A percentile compares a stretch with the other conserved stretches of the same genome.
phyloP scores from a whole-genome alignment of 108 stramenopile species.

The Cyclotella cryptica region DNA sequence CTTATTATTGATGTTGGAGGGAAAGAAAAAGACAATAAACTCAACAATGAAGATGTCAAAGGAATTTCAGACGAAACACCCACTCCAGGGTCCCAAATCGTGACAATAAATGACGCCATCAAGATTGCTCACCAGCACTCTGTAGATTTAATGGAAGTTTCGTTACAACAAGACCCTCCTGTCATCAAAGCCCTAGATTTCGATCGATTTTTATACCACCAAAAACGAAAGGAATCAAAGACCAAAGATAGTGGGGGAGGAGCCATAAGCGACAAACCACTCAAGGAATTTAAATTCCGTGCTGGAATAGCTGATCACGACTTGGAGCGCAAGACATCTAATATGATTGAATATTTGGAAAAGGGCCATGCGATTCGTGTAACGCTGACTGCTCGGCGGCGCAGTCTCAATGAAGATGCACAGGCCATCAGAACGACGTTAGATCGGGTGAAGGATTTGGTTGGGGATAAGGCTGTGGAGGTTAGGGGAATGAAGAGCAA shows the following conservation, averaged over 20 bases:
- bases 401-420: constrained; percentile 51
- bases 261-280: constrained; percentile 49
- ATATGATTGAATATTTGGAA: constrained; percentile 56
- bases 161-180: constrained; percentile 56
- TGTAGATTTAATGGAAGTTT: constrained; percentile 62
- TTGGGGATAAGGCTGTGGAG: constrained; percentile 57
- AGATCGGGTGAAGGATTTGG: constrained; percentile 54
- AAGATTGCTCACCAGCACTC: constrained; percentile 52
- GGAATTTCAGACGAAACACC: not conserved
- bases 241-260: constrained; percentile 45
- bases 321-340: constrained; percentile 59
- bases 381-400: constrained; percentile 57
- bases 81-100: constrained; percentile 45
- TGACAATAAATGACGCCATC: constrained; percentile 59
- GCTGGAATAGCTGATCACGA: constrained; percentile 75
- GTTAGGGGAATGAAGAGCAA: constrained; percentile 49
- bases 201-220: constrained; percentile 59
- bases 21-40: constrained; percentile 13
- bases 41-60: constrained; percentile 2
- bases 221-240: constrained; percentile 39
- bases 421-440: constrained; percentile 59
- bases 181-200: constrained; percentile 67
- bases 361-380: constrained; percentile 73
- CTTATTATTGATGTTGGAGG: constrained; percentile 67
- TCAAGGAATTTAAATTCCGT: constrained; percentile 61